phyloP scores from a whole-genome alignment of 2,329 filamentous ascomycete genomes.

The Colletotrichum truncatum region DNA sequence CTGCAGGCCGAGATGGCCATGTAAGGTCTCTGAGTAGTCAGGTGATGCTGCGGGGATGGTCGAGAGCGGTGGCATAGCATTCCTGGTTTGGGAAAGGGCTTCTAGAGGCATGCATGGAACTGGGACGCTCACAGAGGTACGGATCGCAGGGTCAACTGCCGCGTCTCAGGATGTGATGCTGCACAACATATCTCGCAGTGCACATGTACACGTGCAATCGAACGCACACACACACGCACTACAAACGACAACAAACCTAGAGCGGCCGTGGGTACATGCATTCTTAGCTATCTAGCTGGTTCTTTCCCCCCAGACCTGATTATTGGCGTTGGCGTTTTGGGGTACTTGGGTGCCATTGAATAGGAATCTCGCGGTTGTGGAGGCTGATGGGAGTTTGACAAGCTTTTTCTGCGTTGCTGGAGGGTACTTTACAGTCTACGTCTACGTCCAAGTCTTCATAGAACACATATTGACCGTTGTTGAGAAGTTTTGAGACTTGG shows the following conservation, averaged over 20 bases:
- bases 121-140: neutral
- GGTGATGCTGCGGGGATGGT: constrained; percentile 3
- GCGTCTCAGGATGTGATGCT: constrained; percentile 4
- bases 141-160: neutral
- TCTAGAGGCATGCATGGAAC: constrained; percentile 12
- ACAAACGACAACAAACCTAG: neutral
- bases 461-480: constrained; percentile 29
- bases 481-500: no score
- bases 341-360: constrained; percentile 23
- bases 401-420: constrained; percentile 26
- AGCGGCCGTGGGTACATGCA: constrained; percentile 3
- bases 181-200: neutral
- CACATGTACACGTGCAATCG: neutral
- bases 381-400: constrained; percentile 29
- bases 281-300: neutral
- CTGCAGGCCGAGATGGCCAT: constrained; percentile 98
- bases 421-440: constrained; percentile 24
- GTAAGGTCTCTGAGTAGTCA: constrained; percentile 53
- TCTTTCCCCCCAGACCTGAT: constrained; percentile 11
- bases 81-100: constrained; percentile 24
- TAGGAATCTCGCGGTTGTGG: constrained; percentile 23
- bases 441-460: constrained; percentile 21
- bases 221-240: neutral
- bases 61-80: constrained; percentile 28
- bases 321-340: constrained; percentile 32